These are phyloP conservation scores for Theileria equi DNA, from an alignment of 169 alveolate genomes.

Conservation along the genomic window DNA sequence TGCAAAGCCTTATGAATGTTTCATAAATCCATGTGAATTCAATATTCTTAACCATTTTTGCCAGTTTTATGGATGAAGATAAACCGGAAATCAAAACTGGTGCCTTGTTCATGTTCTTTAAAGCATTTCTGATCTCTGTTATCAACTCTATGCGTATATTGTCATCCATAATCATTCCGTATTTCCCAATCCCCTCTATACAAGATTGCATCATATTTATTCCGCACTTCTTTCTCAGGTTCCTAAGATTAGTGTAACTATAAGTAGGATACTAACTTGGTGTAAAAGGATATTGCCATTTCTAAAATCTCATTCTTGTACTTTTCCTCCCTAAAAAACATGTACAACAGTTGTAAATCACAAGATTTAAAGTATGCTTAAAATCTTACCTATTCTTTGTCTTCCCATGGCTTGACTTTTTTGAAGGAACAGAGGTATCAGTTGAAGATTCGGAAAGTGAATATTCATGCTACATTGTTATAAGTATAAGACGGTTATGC, in stretches of 20 bases:
- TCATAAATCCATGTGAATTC: conserved; percentile 50
- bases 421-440: too few relatives aligned
- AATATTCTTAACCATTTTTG: conserved; percentile 11
- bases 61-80: conserved; percentile 20
- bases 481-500: background rate
- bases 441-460: background rate
- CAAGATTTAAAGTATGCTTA: background rate
- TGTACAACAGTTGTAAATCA: background rate
- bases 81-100: conserved; percentile 10
- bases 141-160: conserved; percentile 38
- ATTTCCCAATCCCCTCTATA: conserved; percentile 32
- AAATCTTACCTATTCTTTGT: background rate
- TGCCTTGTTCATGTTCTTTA: conserved; percentile 6
- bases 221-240: conserved; percentile 25
- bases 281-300: conserved; percentile 22
- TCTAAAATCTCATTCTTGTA: conserved; percentile 34
- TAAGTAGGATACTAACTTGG: background rate
- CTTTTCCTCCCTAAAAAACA: conserved; percentile 9
- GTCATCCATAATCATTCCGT: conserved; percentile 40
- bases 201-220: conserved; percentile 26
- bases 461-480: conserved; percentile 13
- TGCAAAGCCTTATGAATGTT: conserved; percentile 29
- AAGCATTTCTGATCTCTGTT: conserved; percentile 26
- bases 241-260: conserved; percentile 1
- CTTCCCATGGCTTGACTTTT: background rate